Conservation (phyloP, 2,329 filamentous ascomycete genomes). For the Sordariomycetes sp. region DNA sequence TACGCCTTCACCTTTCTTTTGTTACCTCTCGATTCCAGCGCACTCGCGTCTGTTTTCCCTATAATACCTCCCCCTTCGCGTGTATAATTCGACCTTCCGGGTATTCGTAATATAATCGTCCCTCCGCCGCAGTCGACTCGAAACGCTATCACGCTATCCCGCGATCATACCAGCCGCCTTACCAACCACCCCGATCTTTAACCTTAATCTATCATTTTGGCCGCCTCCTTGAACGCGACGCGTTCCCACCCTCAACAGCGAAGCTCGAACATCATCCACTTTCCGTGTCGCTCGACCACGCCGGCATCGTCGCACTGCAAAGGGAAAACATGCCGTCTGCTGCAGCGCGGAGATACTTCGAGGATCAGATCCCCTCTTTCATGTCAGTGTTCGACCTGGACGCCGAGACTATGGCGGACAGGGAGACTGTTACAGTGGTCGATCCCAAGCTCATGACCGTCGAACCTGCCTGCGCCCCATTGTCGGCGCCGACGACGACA, state of each 20-base stretch:
- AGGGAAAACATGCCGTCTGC: slow-evolving; percentile 50
- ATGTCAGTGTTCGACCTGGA: slow-evolving; percentile 67
- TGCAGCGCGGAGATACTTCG: slow-evolving; percentile 48
- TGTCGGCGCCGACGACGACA: slow-evolving; percentile 15
- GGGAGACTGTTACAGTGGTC: slow-evolving; percentile 41
- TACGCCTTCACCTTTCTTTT: background rate
- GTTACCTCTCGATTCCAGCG: background rate
- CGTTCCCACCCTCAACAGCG: background rate
- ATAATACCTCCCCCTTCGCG: background rate
- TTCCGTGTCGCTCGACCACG: background rate
- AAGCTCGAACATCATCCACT: background rate
- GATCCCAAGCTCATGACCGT: slow-evolving; percentile 41
- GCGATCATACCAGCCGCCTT: slow-evolving; percentile 3
- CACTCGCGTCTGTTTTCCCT: background rate
- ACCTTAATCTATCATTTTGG: background rate
- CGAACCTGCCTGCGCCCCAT: slow-evolving; percentile 21
- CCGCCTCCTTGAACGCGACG: background rate
- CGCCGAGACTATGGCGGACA: slow-evolving; percentile 40
- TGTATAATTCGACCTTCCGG: slow-evolving; percentile 1
- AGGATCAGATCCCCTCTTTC: slow-evolving; percentile 64
- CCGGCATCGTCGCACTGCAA: background rate
- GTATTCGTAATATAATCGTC: slow-evolving; percentile 3
- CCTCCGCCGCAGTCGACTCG: background rate
- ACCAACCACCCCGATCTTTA: background rate
- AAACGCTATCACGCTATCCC: slow-evolving; percentile 2